These are phyloP conservation scores for Trichophyton rubrum DNA, from an alignment of 2,329 filamentous ascomycete genomes.

Conservation along the genomic window DNA sequence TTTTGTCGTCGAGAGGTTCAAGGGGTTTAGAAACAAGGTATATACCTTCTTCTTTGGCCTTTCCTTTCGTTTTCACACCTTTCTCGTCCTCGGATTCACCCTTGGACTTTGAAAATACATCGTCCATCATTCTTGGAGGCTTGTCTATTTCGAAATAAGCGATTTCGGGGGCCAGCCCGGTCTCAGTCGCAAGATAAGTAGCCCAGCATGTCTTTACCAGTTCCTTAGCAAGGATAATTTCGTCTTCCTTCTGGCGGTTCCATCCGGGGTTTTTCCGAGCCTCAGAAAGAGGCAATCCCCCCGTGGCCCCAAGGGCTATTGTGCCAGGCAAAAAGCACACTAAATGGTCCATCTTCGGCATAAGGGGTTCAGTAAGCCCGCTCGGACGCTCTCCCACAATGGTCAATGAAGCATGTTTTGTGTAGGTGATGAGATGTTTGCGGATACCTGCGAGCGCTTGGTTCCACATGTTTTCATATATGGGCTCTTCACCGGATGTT, in stretches of 20 bases:
- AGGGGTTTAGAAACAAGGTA: conserved; percentile 25
- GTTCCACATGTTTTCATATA: conserved; percentile 90
- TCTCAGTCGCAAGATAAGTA: conserved; percentile 84
- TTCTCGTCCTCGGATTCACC: background rate
- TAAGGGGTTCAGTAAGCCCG: conserved; percentile 54
- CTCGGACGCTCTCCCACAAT: conserved; percentile 74
- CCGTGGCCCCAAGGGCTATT: conserved; percentile 77
- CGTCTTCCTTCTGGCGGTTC: conserved; percentile 67
- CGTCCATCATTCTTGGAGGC: conserved; percentile 45
- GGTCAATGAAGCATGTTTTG: conserved; percentile 65
- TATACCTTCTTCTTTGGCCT: conserved; percentile 20
- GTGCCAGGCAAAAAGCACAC: conserved; percentile 97
- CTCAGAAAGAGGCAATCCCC: conserved; percentile 60
- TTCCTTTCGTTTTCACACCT: conserved; percentile 6
- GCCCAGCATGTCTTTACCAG: conserved; percentile 96
- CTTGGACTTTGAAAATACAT: conserved; percentile 16
- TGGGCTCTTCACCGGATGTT: conserved; percentile 68
- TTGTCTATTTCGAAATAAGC: conserved; percentile 71
- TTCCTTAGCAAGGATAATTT: conserved; percentile 77
- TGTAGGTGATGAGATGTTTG: conserved; percentile 86
- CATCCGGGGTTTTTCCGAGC: conserved; percentile 61
- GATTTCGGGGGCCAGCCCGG: conserved; percentile 89
- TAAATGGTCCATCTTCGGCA: conserved; percentile 93
- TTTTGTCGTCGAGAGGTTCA: conserved; percentile 19
- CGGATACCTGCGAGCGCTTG: conserved; percentile 74